phyloP scores from a whole-genome alignment of 257 asterid genomes.

The Cynanchum wilfordii region DNA sequence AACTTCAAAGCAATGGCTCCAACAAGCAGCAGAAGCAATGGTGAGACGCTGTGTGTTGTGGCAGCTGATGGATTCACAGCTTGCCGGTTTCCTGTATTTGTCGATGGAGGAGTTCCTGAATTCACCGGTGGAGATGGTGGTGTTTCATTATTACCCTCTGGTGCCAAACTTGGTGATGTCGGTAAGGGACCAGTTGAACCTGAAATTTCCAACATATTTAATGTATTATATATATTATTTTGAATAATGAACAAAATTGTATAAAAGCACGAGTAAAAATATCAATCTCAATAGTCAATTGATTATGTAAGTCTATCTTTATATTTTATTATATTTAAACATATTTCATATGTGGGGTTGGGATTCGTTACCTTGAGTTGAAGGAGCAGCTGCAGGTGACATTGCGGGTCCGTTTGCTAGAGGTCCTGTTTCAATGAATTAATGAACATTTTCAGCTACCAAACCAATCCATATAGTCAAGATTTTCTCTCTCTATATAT shows the following conservation, averaged over 20 bases:
- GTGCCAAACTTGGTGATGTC: conserved; percentile 31
- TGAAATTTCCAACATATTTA: background rate
- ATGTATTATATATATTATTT: no score
- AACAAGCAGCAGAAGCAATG: conserved; percentile 12
- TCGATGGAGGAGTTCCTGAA: conserved; percentile 8
- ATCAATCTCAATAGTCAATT: no score
- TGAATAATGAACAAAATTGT: background rate
- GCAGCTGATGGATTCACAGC: conserved; percentile 30
- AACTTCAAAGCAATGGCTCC: conserved; percentile 28
- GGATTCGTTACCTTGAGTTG: conserved; percentile 29
- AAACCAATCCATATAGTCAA: background rate
- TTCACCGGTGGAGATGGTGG: conserved; percentile 21
- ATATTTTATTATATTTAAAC: no score
- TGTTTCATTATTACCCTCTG: conserved; percentile 11
- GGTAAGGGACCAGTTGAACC: conserved; percentile 13
- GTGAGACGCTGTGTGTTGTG: conserved; percentile 23
- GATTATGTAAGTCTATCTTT: no score
- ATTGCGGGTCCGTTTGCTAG: conserved; percentile 19
- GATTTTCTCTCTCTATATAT: background rate
- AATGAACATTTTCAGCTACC: background rate
- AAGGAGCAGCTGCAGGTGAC: conserved; percentile 27
- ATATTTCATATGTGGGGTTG: no score
- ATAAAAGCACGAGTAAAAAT: no score
- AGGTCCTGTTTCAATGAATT: conserved; percentile 19
- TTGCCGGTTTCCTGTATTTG: conserved; percentile 18